A percentile compares a stretch with the other conserved stretches of the same genome.
Conservation (phyloP, 768 basidiomycete genomes). For the Heimioporus sp. region DNA sequence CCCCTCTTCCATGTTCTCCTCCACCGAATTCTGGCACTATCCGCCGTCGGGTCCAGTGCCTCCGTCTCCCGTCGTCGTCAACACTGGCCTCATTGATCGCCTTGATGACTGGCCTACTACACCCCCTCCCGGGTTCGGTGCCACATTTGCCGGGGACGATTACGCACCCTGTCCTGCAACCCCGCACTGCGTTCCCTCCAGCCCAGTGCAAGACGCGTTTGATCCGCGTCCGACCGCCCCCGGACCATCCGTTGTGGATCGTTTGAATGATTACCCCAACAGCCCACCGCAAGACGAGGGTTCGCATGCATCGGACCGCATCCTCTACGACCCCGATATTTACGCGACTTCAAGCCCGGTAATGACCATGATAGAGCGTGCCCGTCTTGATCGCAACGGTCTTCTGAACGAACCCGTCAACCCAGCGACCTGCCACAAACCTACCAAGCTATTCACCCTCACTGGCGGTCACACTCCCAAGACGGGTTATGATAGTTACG, state of each 20-base stretch:
- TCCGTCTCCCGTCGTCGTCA: constrained; percentile 8
- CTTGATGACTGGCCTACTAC: neutral
- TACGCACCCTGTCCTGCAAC: constrained; percentile 15
- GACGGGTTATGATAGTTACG: constrained; percentile 1
- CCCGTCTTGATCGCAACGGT: neutral
- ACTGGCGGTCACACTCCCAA: neutral
- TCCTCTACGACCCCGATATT: neutral
- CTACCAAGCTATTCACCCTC: constrained; percentile 7
- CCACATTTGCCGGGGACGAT: neutral
- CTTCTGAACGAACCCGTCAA: neutral
- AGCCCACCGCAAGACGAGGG: neutral
- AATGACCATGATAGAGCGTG: constrained; percentile 10
- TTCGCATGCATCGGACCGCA: neutral
- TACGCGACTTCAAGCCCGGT: constrained; percentile 17
- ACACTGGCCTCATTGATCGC: neutral
- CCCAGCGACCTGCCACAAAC: neutral
- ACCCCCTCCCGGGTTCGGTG: neutral
- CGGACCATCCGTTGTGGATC: neutral
- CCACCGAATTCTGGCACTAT: too few species aligned
- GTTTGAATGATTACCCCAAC: neutral
- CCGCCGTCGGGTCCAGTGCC: neutral
- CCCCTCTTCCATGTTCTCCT: too few species aligned
- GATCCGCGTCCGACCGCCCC: neutral
- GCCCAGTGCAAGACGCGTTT: neutral
- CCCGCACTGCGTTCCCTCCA: constrained; percentile 1